Conservation (phyloP, 2,329 filamentous ascomycete species). For the Neurospora crassa region DNA sequence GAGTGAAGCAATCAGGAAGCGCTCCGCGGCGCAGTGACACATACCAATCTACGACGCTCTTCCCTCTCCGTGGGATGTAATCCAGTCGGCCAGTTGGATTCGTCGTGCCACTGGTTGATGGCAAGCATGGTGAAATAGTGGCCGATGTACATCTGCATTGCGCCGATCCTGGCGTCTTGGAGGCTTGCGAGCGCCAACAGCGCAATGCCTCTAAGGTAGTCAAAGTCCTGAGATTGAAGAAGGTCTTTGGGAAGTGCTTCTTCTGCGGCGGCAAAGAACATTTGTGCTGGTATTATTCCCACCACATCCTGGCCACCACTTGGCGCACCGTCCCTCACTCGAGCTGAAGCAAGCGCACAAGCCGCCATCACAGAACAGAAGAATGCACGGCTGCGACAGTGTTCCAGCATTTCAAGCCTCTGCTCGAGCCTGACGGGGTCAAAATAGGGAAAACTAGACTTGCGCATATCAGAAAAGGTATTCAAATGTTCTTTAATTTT, state of each 20-base stretch:
- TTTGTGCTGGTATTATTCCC: constrained; percentile 13
- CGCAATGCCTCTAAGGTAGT: constrained; percentile 16
- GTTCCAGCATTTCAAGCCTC: constrained; percentile 15
- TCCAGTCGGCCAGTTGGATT: constrained; percentile 16
- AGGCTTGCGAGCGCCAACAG: constrained; percentile 18
- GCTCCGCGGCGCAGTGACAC: background rate
- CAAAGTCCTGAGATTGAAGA: constrained; percentile 16
- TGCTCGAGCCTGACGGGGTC: constrained; percentile 12
- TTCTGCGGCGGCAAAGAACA: constrained; percentile 18
- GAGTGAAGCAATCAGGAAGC: background rate
- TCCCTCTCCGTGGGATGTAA: constrained; percentile 12
- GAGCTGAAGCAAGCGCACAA: constrained; percentile 15
- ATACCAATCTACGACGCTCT: constrained; percentile 14
- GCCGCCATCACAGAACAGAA: constrained; percentile 20
- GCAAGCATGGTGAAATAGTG: constrained; percentile 19
- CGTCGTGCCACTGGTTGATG: constrained; percentile 20
- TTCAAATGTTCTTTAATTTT: no score
- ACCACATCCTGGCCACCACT: constrained; percentile 3
- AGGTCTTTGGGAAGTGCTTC: constrained; percentile 16
- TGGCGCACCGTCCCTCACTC: constrained; percentile 14
- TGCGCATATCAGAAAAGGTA: background rate
- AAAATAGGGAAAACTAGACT: constrained; percentile 17
- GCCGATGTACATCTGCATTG: constrained; percentile 20
- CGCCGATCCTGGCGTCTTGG: constrained; percentile 17
- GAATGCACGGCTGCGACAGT: constrained; percentile 17